A percentile compares a stretch with the other conserved stretches of the same genome.
Conservation (phyloP, 345 rosid species). For the Ricinus communis region DNA sequence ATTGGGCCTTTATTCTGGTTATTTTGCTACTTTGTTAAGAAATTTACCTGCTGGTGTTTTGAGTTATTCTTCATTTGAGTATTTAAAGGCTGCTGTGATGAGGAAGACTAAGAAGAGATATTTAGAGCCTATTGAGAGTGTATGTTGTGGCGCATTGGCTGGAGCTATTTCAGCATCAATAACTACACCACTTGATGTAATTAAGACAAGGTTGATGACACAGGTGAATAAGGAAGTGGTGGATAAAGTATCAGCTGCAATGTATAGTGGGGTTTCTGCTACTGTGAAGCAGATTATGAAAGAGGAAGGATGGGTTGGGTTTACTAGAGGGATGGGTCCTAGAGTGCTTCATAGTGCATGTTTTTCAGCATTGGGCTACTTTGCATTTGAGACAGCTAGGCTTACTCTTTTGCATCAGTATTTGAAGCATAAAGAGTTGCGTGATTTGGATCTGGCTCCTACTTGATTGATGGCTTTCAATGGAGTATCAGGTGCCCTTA, state of each 20-base stretch:
- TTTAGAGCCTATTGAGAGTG: constrained; percentile 85
- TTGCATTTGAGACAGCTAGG: constrained; percentile 95
- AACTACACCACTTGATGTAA: constrained; percentile 89
- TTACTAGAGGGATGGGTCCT: constrained; percentile 82
- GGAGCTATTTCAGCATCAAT: constrained; percentile 91
- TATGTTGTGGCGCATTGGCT: constrained; percentile 83
- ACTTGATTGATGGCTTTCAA: constrained; percentile 25
- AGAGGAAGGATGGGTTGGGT: constrained; percentile 93
- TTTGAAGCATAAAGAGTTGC: constrained; percentile 59
- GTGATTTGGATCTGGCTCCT: constrained; percentile 30
- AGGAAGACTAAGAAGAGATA: constrained; percentile 49
- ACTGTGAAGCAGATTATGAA: constrained; percentile 73
- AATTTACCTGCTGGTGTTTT: constrained; percentile 92
- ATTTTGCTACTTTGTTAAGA: constrained; percentile 81
- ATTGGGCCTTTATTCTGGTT: constrained; percentile 84
- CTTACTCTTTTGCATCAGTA: constrained; percentile 66
- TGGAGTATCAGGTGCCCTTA: neutral
- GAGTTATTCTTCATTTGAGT: constrained; percentile 90
- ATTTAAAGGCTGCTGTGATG: constrained; percentile 78
- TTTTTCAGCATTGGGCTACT: constrained; percentile 84
- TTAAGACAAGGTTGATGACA: constrained; percentile 94
- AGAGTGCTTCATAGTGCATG: constrained; percentile 92
- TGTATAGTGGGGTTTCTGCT: constrained; percentile 57
- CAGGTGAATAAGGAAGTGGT: constrained; percentile 53
- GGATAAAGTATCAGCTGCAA: constrained; percentile 53